Evolutionary conservation across 2,329 filamentous ascomycete genomes (phyloP).

Genomic region (Colletotrichum neosansevieriae): DNA sequence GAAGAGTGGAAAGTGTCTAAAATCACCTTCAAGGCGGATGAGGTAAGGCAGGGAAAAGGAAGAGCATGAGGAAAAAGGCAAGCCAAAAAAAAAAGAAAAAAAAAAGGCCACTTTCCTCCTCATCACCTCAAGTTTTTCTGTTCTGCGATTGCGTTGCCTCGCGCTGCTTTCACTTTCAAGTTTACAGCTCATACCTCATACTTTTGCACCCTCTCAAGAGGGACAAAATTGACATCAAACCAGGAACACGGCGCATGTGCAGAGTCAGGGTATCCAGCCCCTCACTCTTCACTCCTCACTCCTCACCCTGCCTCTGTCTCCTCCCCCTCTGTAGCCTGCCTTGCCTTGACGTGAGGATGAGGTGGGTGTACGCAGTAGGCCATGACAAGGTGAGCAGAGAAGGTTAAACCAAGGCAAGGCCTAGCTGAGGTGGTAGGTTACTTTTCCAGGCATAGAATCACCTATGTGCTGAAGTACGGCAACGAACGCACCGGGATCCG

Average conservation of each 20-base stretch:
- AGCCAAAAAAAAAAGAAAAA: conserved; percentile 7
- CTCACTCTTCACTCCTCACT: too few species aligned
- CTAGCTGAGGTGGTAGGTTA: neutral
- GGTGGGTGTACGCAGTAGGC: neutral
- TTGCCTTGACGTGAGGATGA: neutral
- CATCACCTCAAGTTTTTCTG: neutral
- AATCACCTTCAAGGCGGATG: neutral
- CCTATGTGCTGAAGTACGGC: conserved; percentile 1
- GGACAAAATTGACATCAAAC: conserved; percentile 18
- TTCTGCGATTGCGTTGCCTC: neutral
- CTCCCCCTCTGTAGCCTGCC: neutral
- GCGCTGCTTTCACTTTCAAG: neutral
- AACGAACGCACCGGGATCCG: conserved; percentile 4
- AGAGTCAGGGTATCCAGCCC: conserved; percentile 16
- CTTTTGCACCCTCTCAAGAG: conserved; percentile 4
- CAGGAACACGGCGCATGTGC: conserved; percentile 12
- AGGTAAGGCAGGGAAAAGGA: neutral
- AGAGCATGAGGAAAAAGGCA: conserved; percentile 6
- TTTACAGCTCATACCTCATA: too few species aligned
- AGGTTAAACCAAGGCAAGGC: neutral
- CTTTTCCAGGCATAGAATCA: neutral
- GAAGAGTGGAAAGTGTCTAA: neutral
- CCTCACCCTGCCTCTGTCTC: too few species aligned
- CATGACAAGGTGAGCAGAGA: neutral
- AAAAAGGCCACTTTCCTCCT: neutral